Conservation (phyloP, 331 rosid genomes). For the Prunus yedoensis region DNA sequence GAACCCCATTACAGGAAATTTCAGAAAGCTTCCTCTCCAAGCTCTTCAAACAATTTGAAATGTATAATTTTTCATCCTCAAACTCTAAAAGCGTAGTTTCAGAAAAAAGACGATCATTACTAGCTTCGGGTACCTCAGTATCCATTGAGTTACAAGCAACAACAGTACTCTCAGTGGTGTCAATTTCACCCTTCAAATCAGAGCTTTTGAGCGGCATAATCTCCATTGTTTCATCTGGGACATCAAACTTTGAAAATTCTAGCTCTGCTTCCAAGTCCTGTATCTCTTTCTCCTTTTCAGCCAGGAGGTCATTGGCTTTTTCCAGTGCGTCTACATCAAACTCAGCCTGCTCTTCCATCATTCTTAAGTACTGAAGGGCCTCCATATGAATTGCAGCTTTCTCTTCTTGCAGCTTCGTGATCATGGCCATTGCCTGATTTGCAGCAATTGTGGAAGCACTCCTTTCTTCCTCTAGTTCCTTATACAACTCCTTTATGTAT, state of each 20-base stretch:
- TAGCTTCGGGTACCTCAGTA: slow-evolving; percentile 28
- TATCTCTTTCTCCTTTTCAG: slow-evolving; percentile 73
- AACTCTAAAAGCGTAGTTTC: slow-evolving; percentile 46
- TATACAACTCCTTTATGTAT: slow-evolving; percentile 49
- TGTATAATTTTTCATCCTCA: slow-evolving; percentile 67
- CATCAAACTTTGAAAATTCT: slow-evolving; percentile 46
- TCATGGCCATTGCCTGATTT: slow-evolving; percentile 94
- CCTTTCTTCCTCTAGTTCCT: slow-evolving; percentile 86
- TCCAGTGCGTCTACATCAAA: slow-evolving; percentile 77
- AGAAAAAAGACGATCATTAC: slow-evolving; percentile 30
- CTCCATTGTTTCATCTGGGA: slow-evolving; percentile 26
- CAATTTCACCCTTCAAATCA: slow-evolving; percentile 33
- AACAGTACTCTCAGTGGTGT: slow-evolving; percentile 22
- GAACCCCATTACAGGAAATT: slow-evolving; percentile 27
- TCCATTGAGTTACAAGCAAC: slow-evolving; percentile 28
- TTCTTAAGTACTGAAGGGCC: slow-evolving; percentile 80
- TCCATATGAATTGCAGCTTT: slow-evolving; percentile 89
- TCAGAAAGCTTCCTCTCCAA: slow-evolving; percentile 59
- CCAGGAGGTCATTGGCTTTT: slow-evolving; percentile 67
- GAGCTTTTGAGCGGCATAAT: slow-evolving; percentile 17
- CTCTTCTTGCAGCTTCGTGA: slow-evolving; percentile 91
- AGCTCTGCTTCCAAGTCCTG: slow-evolving; percentile 86
- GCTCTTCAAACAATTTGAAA: slow-evolving; percentile 51
- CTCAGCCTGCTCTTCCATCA: slow-evolving; percentile 99
- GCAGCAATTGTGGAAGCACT: slow-evolving; percentile 77